Evolutionary conservation across 2,329 filamentous ascomycete species (phyloP).

Genomic region (Aureobasidium lini): DNA sequence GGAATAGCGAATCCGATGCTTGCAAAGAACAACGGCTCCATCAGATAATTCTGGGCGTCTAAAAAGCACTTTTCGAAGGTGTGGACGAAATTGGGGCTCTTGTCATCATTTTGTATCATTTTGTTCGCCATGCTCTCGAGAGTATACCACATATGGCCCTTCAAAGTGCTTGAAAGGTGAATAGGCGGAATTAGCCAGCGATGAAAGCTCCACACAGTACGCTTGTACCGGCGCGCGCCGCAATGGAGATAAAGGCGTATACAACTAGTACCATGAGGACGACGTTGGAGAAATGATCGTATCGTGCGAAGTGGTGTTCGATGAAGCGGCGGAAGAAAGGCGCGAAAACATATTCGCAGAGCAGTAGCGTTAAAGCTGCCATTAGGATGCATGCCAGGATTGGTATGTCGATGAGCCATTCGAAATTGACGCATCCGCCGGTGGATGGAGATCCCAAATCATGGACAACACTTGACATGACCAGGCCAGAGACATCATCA

Average conservation of each 20-base stretch:
- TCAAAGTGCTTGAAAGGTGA: slow-evolving; percentile 21
- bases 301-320: slow-evolving; percentile 20
- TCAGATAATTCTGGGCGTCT: slow-evolving; percentile 36
- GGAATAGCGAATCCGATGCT: slow-evolving; percentile 27
- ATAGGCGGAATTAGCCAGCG: slow-evolving; percentile 25
- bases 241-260: slow-evolving; percentile 24
- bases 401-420: slow-evolving; percentile 24
- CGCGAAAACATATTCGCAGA: slow-evolving; percentile 32
- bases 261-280: slow-evolving; percentile 25
- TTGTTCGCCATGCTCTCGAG: slow-evolving; percentile 23
- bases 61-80: slow-evolving; percentile 35
- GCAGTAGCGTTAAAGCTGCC: slow-evolving; percentile 18
- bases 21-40: slow-evolving; percentile 27
- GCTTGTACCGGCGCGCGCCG: slow-evolving; percentile 25
- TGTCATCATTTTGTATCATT: slow-evolving; percentile 20
- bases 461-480: slow-evolving; percentile 32
- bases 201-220: slow-evolving; percentile 27
- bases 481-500: slow-evolving; percentile 40
- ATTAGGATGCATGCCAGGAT: slow-evolving; percentile 23
- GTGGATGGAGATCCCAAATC: slow-evolving; percentile 20
- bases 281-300: slow-evolving; percentile 23
- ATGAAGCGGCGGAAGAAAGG: slow-evolving; percentile 20
- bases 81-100: slow-evolving; percentile 25
- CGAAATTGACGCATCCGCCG: slow-evolving; percentile 16
- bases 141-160: slow-evolving; percentile 23